Evolutionary conservation across 2,329 filamentous ascomycete genomes (phyloP), one percentile per base, ranked within the genome.

Genomic region (Aspergillus amoenus): DNA sequence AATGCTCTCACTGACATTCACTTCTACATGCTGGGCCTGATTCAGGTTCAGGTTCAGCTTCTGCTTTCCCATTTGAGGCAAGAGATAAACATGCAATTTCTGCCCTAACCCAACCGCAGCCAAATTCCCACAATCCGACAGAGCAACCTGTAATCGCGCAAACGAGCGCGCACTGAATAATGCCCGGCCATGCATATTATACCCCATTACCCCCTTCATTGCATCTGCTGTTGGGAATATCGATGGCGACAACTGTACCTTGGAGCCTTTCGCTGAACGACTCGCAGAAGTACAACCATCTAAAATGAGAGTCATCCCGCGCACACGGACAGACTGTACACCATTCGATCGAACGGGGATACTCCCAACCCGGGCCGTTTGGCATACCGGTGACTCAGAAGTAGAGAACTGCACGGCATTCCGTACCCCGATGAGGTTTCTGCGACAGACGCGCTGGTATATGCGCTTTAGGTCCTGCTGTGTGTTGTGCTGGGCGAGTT

Each of bases 41-140:
- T 7, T 7, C 22, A 5, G 22, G 1, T 7, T 24, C 22, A 5
- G 22, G 5, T 24, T 24, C 17, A 4, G 27, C 4, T 8, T 8
- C 27, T 39, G 21, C n/a, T 18, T 18, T 15, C 11, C 6, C 3
- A 5, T 11, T 1, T 7, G 3, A n/a, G 17, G 3, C 8, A 37
- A 2, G 11, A 15, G 18, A 37, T 52, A 45, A 15, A 52, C n/a
- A 5, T 52, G 50, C 3, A 52, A 0, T 12, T 17, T 52, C 50
- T 13, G 40, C 11, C 50, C 50, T 12, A 52, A 18, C 13, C 40
- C 50, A 2, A 45, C 50, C 37, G 50, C 50, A 44, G 45, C 15
- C 13, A 52, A 2, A 13, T 18, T 18, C 5, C 50, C 40, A 12
- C 50, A 45, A 6, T 27, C 11, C 17, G 40, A 44, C 4, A 52